Conservation (phyloP, 2,329 filamentous ascomycete species). For the Tolypocladium guangdongense region DNA sequence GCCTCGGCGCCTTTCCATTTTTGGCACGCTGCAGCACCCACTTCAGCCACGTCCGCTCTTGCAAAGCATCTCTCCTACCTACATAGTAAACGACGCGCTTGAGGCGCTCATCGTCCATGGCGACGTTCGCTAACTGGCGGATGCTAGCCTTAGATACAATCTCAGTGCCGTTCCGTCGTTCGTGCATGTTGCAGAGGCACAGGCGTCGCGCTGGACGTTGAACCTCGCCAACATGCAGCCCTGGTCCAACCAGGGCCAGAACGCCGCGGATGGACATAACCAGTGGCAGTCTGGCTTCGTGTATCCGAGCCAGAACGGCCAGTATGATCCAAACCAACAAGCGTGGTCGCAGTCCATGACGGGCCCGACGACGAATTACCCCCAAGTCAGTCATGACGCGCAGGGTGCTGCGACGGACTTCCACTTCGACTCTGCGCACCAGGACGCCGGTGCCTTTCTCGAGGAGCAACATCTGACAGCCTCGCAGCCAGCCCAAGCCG, state of each 20-base stretch:
- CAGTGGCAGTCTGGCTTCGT: conserved; percentile 24
- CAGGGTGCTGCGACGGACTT: conserved; percentile 21
- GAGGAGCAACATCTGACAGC: conserved; percentile 15
- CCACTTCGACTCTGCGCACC: conserved; percentile 19
- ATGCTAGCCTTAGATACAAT: conserved; percentile 15
- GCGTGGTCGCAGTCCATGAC: conserved; percentile 25
- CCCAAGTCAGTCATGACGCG: conserved; percentile 16
- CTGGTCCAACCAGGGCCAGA: conserved; percentile 26
- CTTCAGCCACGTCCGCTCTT: not conserved
- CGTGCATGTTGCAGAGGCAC: conserved; percentile 8
- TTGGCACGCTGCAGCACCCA: not conserved
- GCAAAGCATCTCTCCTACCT: not conserved
- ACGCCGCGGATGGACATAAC: conserved; percentile 22
- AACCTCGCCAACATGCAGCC: conserved; percentile 26
- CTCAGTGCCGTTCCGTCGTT: conserved; percentile 6
- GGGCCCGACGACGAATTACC: conserved; percentile 20
- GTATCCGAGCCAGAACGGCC: conserved; percentile 21
- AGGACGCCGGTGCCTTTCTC: conserved; percentile 22
- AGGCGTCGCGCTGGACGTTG: conserved; percentile 6
- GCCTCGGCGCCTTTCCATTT: not conserved
- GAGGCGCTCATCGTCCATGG: not conserved
- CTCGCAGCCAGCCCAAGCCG: conserved; percentile 15
- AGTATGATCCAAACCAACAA: conserved; percentile 26
- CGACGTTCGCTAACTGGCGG: conserved; percentile 18
- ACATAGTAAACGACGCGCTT: not conserved